A percentile compares a stretch with the other conserved stretches of the same genome.
Evolutionary conservation across 2,329 filamentous ascomycete species (phyloP).

Genomic region (Alternaria arborescens): DNA sequence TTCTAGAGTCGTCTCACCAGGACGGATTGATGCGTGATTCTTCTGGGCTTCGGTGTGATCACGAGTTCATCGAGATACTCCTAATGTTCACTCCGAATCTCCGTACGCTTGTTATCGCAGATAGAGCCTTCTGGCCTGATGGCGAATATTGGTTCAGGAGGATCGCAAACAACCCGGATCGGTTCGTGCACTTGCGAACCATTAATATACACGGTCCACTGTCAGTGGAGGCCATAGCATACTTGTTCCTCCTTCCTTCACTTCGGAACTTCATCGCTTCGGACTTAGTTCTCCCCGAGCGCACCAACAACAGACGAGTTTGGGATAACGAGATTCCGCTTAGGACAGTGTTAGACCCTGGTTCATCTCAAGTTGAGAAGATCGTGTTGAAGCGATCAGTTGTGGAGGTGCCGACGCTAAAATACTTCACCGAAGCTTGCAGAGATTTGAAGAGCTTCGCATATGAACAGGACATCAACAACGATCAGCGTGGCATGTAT

Average conservation of each 20-base stretch:
- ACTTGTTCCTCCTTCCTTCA: slow-evolving; percentile 13
- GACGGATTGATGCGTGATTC: not conserved
- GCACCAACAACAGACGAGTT: not conserved
- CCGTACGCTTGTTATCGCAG: slow-evolving; percentile 6
- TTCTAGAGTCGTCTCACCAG: not conserved
- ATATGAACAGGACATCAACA: slow-evolving; percentile 13
- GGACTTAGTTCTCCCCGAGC: slow-evolving; percentile 5
- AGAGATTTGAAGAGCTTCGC: slow-evolving; percentile 9
- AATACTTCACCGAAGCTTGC: slow-evolving; percentile 9
- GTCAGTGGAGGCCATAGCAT: slow-evolving; percentile 9
- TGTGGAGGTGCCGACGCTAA: slow-evolving; percentile 3
- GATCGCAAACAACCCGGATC: not conserved
- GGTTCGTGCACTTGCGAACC: not conserved
- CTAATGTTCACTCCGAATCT: slow-evolving; percentile 6
- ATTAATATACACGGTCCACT: slow-evolving; percentile 12
- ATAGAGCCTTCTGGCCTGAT: slow-evolving; percentile 4
- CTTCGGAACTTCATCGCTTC: slow-evolving; percentile 1
- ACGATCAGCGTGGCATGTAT: not conserved
- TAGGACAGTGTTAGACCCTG: slow-evolving; percentile 2
- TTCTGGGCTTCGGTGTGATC: not conserved
- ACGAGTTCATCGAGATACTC: slow-evolving; percentile 9
- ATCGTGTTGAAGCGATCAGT: slow-evolving; percentile 13
- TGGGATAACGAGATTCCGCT: slow-evolving; percentile 12
- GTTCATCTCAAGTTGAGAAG: not conserved
- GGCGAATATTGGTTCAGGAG: slow-evolving; percentile 8